Evolutionary conservation across 2,329 filamentous ascomycete species (phyloP).

Genomic region (Epichloe sp.): DNA sequence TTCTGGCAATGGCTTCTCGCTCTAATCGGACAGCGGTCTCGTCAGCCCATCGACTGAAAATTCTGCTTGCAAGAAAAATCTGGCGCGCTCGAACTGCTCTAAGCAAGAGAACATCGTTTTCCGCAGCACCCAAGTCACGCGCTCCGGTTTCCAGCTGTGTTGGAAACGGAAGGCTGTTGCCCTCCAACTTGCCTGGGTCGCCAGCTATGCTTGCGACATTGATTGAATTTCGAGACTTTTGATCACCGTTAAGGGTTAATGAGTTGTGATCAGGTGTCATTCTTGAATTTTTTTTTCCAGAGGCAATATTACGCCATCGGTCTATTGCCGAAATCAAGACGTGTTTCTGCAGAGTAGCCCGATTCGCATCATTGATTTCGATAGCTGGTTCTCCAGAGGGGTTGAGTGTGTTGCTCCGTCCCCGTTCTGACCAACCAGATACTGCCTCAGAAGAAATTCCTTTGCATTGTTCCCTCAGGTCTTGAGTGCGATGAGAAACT

Average conservation of each 20-base stretch:
- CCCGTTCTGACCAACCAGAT: not conserved
- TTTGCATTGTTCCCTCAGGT: not conserved
- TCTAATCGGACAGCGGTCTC: slow-evolving; percentile 50
- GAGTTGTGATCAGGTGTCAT: not conserved
- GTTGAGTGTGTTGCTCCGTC: not conserved
- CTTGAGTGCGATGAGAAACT: not conserved
- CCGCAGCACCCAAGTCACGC: not conserved
- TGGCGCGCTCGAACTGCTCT: slow-evolving; percentile 52
- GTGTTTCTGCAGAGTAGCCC: not conserved
- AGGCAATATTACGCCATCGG: slow-evolving; percentile 9
- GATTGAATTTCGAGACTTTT: not conserved
- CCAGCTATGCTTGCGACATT: not conserved
- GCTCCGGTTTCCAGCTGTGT: not conserved
- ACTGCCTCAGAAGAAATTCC: not conserved
- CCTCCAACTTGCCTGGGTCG: not conserved
- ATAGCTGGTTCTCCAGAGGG: not conserved
- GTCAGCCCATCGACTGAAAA: slow-evolving; percentile 45
- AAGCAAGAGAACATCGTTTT: slow-evolving; percentile 18
- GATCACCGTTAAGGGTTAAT: not conserved
- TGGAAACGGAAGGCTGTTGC: not conserved
- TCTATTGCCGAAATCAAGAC: slow-evolving; percentile 9
- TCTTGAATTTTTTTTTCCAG: not conserved
- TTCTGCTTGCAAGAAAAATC: slow-evolving; percentile 39
- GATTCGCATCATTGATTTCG: not conserved
- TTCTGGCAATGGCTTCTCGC: slow-evolving; percentile 53